phyloP scores from a whole-genome alignment of 441 rosid genomes.

The Bocquillonia castaneifolia region DNA sequence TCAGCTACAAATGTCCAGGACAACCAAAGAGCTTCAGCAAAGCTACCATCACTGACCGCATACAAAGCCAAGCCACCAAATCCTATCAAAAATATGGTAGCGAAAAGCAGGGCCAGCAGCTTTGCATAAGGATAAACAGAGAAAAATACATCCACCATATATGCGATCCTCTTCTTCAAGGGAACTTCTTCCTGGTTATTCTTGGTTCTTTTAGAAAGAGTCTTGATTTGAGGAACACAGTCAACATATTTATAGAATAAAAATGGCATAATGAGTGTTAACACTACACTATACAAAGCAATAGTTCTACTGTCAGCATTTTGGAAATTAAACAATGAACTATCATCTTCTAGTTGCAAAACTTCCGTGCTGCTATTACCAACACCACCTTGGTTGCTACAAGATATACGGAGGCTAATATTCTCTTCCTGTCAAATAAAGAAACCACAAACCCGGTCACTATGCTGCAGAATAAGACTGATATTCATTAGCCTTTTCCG shows the following conservation, averaged over 20 bases:
- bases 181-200: slow-evolving; percentile 68
- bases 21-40: slow-evolving; percentile 85
- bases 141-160: slow-evolving; percentile 79
- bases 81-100: slow-evolving; percentile 71
- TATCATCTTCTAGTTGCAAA: slow-evolving; percentile 32
- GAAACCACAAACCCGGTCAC: too few species aligned
- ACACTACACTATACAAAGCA: slow-evolving; percentile 54
- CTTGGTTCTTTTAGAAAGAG: slow-evolving; percentile 40
- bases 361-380: slow-evolving; percentile 28
- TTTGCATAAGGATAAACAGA: slow-evolving; percentile 87
- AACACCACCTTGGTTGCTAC: slow-evolving; percentile 34
- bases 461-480: too few species aligned
- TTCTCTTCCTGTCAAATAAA: slow-evolving; percentile 64
- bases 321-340: slow-evolving; percentile 29
- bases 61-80: slow-evolving; percentile 82
- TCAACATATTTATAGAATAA: slow-evolving; percentile 65
- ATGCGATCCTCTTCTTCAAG: slow-evolving; percentile 87
- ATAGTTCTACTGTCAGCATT: slow-evolving; percentile 51
- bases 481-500: too few species aligned
- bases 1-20: slow-evolving; percentile 93
- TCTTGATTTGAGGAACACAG: slow-evolving; percentile 54
- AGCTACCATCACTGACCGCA: slow-evolving; percentile 74
- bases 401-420: slow-evolving; percentile 35
- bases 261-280: slow-evolving; percentile 57
- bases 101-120: slow-evolving; percentile 85